Percentiles rank a stretch among this genome's conserved stretches.
Conservation (phyloP, 352 stramenopile genomes). For the Salisapilia sapeloensis region DNA sequence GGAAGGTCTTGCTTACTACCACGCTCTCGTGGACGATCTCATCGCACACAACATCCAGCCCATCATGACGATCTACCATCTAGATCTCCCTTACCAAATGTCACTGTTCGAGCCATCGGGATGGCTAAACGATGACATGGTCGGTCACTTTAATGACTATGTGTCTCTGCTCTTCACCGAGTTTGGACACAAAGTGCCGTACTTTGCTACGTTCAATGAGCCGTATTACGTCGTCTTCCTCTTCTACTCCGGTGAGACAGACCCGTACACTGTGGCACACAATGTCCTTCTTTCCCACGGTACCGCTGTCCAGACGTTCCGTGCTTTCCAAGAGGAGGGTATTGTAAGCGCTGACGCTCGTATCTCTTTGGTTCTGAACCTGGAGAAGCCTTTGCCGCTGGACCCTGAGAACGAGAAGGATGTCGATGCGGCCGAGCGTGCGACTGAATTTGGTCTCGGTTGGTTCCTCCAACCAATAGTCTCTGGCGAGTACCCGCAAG, state of each 20-base stretch:
- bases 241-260: too few species aligned
- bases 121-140: slow-evolving; percentile 43
- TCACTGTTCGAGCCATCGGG: slow-evolving; percentile 50
- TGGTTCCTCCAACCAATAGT: slow-evolving; percentile 77
- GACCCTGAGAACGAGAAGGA: slow-evolving; percentile 15
- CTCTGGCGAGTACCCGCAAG: slow-evolving; percentile 67
- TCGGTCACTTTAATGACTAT: slow-evolving; percentile 78
- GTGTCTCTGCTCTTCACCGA: slow-evolving; percentile 78
- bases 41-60: slow-evolving; percentile 41
- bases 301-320: slow-evolving; percentile 41
- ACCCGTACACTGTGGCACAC: slow-evolving; percentile 23
- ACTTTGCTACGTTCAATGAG: slow-evolving; percentile 95
- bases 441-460: slow-evolving; percentile 54
- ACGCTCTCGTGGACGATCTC: slow-evolving; percentile 59
- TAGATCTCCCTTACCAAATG: slow-evolving; percentile 84
- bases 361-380: slow-evolving; percentile 70
- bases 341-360: slow-evolving; percentile 7
- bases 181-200: slow-evolving; percentile 84
- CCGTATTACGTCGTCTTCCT: too few species aligned
- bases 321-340: slow-evolving; percentile 7
- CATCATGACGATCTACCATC: slow-evolving; percentile 82
- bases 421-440: slow-evolving; percentile 22
- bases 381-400: slow-evolving; percentile 30
- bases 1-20: slow-evolving; percentile 73
- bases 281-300: slow-evolving; percentile 71